Conservation (phyloP, 805 yeast genomes). For the Blastobotrys peoriensis region DNA sequence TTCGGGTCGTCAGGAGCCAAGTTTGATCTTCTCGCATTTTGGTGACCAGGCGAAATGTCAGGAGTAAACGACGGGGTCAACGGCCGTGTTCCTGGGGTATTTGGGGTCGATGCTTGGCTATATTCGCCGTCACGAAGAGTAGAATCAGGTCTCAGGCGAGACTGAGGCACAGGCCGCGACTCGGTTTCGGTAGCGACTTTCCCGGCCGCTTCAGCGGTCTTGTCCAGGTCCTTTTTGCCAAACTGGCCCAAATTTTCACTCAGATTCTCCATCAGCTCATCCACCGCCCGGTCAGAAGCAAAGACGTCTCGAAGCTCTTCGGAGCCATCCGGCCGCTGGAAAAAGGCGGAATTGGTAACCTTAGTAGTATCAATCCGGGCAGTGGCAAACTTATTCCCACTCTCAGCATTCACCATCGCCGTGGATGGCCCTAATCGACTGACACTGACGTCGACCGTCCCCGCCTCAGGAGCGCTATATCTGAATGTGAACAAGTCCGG, state of each 20-base stretch:
- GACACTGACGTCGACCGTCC: slow-evolving; percentile 11
- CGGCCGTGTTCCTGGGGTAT: slow-evolving; percentile 5
- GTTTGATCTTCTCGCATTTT: background rate
- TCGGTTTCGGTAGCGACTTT: no score
- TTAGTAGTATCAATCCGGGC: slow-evolving; percentile 7
- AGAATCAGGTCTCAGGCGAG: no score
- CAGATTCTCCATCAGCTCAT: slow-evolving; percentile 7
- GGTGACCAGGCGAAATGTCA: background rate
- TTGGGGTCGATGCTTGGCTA: background rate
- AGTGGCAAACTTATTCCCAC: slow-evolving; percentile 10
- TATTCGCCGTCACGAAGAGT: background rate
- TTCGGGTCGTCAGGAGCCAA: slow-evolving; percentile 11
- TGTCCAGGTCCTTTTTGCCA: no score
- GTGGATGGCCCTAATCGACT: slow-evolving; percentile 12
- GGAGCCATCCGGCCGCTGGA: slow-evolving; percentile 18
- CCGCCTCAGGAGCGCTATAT: slow-evolving; percentile 5
- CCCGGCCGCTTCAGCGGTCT: no score
- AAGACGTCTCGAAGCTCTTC: slow-evolving; percentile 17
- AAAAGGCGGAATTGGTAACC: slow-evolving; percentile 15
- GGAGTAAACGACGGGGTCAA: slow-evolving; percentile 2
- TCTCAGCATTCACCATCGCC: slow-evolving; percentile 10
- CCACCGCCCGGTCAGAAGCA: slow-evolving; percentile 10
- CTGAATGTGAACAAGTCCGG: slow-evolving; percentile 17
- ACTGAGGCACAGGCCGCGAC: no score
- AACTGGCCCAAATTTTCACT: no score